Conservation (phyloP, 805 yeast species). For the Tetrapisispora phaffii region DNA sequence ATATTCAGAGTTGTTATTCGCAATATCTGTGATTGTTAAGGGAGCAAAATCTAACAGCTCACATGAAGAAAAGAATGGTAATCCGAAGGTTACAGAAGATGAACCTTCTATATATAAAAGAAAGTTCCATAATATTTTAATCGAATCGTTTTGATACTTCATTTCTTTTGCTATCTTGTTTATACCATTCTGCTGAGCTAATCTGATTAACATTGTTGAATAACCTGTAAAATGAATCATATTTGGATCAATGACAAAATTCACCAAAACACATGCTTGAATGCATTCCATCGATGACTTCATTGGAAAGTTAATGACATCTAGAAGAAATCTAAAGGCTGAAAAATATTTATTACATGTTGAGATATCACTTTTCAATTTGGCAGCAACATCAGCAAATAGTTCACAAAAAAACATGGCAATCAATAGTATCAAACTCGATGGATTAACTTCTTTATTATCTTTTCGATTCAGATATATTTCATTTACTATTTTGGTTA, state of each 20-base stretch:
- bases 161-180: slow-evolving; percentile 7
- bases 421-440: slow-evolving; percentile 10
- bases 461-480: slow-evolving; percentile 5
- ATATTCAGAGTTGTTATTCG: background rate
- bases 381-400: slow-evolving; percentile 20
- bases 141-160: background rate
- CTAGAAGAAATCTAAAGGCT: slow-evolving; percentile 14
- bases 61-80: slow-evolving; percentile 15
- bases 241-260: slow-evolving; percentile 24
- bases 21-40: slow-evolving; percentile 5
- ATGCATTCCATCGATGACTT: slow-evolving; percentile 16
- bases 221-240: slow-evolving; percentile 20
- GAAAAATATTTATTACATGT: slow-evolving; percentile 19
- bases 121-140: slow-evolving; percentile 16
- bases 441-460: slow-evolving; percentile 5
- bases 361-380: slow-evolving; percentile 14
- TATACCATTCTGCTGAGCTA: slow-evolving; percentile 22
- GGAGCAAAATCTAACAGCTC: slow-evolving; percentile 7
- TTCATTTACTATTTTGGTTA: slow-evolving; percentile 3
- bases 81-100: slow-evolving; percentile 24
- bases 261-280: slow-evolving; percentile 17
- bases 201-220: slow-evolving; percentile 21
- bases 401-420: slow-evolving; percentile 20
- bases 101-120: slow-evolving; percentile 24
- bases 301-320: slow-evolving; percentile 15